Base-by-base conservation (phyloP, 805 yeast species). In the Clavispora fructus region DNA sequence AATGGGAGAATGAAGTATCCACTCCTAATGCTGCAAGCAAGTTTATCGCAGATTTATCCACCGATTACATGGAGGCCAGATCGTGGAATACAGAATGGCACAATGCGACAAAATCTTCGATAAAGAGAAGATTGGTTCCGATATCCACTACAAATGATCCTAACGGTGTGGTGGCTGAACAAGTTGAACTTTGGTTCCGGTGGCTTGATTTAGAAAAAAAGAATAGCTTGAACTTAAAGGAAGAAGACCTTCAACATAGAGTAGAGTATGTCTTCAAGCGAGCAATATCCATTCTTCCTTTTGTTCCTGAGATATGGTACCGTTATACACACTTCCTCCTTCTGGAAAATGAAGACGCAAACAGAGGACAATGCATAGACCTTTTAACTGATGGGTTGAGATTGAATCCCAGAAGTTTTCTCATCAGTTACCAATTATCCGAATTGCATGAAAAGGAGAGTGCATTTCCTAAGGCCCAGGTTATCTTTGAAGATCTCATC, bases 61-160 rank as follows among this genome's bases (percentile, higher is more conserved):
- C 87, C 4, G 85, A 81, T 12, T 94, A 90, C 61, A 87, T 92
- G 96, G 81, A 78, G 53, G 91, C 96, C 1, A 75, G 97, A 51
- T 77, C 94, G 0, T 74, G 86, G 67, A 79, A 80, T 50, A 81
- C 79, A 37, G 96, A 87, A 59, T 79, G 89, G 76, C 70, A 74
- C 11, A 78, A 79, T 50, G 52, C 84, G 3, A 79, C 88, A 0
- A 66, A 68, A 32, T 78, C 58, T 41, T 61, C 75, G 17, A 58
- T 87, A 9, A 69, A 69, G 45, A 65, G 82, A 48, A 67, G 67
- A 23, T 55, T 69, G 16, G 53, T 65, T 16, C 69, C 73, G 1
- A 42, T 47, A 19, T 49, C 61, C 2, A 51, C 60, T 7, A 48
- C 44, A 14, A 61, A 57, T 8, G 61, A 60, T 26, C 40, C 49